These are phyloP conservation scores for Nemania abortiva DNA, from an alignment of 2,329 filamentous ascomycete genomes.

Conservation along the genomic window DNA sequence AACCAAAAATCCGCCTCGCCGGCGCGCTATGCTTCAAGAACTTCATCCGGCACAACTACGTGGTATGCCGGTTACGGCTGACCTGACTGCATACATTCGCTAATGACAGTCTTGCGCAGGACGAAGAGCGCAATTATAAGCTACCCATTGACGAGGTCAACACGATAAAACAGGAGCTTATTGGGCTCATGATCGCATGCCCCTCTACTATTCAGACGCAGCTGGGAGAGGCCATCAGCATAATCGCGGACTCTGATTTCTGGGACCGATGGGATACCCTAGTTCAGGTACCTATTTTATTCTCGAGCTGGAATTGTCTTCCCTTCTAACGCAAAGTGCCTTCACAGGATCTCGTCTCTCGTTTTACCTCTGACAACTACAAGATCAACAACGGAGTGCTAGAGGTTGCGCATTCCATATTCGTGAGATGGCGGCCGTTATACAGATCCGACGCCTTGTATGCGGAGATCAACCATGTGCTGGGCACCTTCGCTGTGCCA, in stretches of 20 bases:
- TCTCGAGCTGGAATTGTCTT: background rate
- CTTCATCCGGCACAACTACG: conserved; percentile 94
- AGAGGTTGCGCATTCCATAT: conserved; percentile 98
- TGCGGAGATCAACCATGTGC: conserved; percentile 95
- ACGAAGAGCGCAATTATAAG: conserved; percentile 95
- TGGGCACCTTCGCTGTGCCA: conserved; percentile 83
- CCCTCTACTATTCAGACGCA: conserved; percentile 90
- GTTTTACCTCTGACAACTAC: conserved; percentile 83
- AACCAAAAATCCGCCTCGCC: conserved; percentile 83
- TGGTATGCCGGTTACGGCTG: conserved; percentile 62
- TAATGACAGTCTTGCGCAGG: conserved; percentile 57
- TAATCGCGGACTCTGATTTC: conserved; percentile 98
- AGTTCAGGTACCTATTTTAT: conserved; percentile 71
- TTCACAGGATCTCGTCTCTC: conserved; percentile 82
- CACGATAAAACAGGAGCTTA: conserved; percentile 94
- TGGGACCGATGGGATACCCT: conserved; percentile 97
- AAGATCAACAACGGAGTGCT: conserved; percentile 93
- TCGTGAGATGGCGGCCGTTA: conserved; percentile 93
- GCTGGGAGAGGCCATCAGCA: conserved; percentile 94
- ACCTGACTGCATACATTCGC: background rate
- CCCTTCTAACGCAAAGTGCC: conserved; percentile 21
- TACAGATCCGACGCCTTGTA: conserved; percentile 94
- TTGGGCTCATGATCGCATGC: conserved; percentile 95
- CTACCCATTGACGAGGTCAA: conserved; percentile 83
- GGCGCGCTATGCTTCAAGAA: conserved; percentile 98